These are phyloP conservation scores for Solanum hybrid DNA, from an alignment of 305 asterid species.

Conservation along the genomic window DNA sequence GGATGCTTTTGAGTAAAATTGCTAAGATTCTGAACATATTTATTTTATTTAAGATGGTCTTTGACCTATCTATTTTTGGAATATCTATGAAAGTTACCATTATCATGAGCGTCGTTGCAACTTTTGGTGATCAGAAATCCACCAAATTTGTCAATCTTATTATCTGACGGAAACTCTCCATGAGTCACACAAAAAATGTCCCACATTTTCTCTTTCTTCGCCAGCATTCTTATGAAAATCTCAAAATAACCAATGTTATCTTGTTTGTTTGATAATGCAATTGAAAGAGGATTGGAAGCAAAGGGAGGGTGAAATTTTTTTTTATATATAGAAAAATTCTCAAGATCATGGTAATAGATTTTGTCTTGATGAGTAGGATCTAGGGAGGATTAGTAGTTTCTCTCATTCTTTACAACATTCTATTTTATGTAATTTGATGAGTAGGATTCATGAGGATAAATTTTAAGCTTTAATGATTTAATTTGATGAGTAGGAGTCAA, in stretches of 20 bases:
- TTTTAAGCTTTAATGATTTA: too few species aligned
- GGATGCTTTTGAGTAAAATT: background rate
- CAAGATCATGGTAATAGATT: background rate
- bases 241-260: background rate
- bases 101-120: background rate
- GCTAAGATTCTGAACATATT: background rate
- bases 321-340: too few species aligned
- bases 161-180: too few species aligned
- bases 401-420: too few species aligned
- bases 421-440: background rate
- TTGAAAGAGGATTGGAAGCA: background rate
- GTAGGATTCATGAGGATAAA: background rate
- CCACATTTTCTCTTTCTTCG: background rate
- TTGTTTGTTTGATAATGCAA: background rate
- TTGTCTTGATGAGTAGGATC: background rate
- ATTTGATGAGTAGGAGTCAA: background rate
- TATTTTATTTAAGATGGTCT: too few species aligned
- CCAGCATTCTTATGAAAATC: background rate
- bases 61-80: background rate
- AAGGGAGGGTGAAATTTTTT: background rate
- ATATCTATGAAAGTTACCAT: too few species aligned
- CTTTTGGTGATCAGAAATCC: background rate
- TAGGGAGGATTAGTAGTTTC: background rate
- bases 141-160: background rate
- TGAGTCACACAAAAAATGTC: background rate